Conservation (phyloP, 2,329 filamentous ascomycete species). For the Tolypocladium inflatum region DNA sequence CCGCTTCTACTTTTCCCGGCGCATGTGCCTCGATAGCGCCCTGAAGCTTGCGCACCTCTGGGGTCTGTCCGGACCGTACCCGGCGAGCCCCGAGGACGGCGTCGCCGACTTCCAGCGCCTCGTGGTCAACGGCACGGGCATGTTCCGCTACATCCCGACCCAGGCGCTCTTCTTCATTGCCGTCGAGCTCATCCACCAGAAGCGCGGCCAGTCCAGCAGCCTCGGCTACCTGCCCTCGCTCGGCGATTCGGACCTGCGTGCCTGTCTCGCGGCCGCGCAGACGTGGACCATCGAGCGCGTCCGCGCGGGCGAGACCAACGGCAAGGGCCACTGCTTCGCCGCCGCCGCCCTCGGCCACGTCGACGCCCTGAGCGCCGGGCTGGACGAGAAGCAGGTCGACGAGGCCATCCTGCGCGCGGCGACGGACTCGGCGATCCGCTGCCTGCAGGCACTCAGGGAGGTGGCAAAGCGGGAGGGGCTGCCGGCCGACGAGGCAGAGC, state of each 20-base stretch:
- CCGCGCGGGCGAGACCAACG: conserved; percentile 32
- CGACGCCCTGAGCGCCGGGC: conserved; percentile 20
- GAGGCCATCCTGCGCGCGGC: conserved; percentile 17
- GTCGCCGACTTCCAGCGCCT: conserved; percentile 20
- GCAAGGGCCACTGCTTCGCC: conserved; percentile 29
- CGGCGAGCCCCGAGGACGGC: conserved; percentile 6
- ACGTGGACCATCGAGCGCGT: conserved; percentile 24
- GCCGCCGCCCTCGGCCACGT: conserved; percentile 21
- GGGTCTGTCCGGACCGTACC: conserved; percentile 13
- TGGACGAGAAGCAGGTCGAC: conserved; percentile 19
- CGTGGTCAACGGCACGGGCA: conserved; percentile 28
- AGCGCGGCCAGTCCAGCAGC: conserved; percentile 27
- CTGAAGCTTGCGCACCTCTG: conserved; percentile 24
- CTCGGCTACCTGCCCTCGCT: conserved; percentile 19
- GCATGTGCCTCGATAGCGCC: conserved; percentile 35
- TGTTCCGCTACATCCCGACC: conserved; percentile 30
- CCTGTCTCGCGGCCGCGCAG: conserved; percentile 16
- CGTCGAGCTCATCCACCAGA: conserved; percentile 35
- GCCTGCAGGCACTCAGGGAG: conserved; percentile 22
- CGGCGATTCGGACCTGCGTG: conserved; percentile 19
- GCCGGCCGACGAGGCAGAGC: conserved; percentile 3
- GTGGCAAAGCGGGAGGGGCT: conserved; percentile 19
- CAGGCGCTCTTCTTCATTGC: conserved; percentile 32
- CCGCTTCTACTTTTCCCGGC: conserved; percentile 42
- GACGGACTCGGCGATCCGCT: conserved; percentile 14